Conservation (phyloP, 2,329 filamentous ascomycete species). For the Trichocomaceae sp. region DNA sequence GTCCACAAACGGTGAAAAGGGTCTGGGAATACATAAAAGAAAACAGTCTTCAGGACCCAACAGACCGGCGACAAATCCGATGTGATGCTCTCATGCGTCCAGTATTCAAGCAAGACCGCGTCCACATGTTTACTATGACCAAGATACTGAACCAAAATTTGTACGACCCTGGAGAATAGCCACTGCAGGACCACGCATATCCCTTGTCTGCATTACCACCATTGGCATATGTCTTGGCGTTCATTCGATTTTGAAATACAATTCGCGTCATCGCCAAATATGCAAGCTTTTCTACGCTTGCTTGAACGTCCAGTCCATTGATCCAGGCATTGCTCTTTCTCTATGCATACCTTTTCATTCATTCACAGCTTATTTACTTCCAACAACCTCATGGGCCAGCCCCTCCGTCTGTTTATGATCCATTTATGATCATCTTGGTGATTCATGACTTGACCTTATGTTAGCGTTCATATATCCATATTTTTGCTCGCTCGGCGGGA, state of each 20-base stretch:
- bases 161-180: slow-evolving; percentile 72
- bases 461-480: slow-evolving; percentile 11
- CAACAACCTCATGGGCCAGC: neutral
- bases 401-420: neutral
- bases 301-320: neutral
- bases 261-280: neutral
- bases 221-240: neutral
- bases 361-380: neutral
- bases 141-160: slow-evolving; percentile 87
- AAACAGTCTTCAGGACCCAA: slow-evolving; percentile 81
- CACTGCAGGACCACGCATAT: too few species aligned
- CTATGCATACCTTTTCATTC: neutral
- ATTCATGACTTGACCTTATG: slow-evolving; percentile 9
- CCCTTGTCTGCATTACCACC: too few species aligned
- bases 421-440: slow-evolving; percentile 7
- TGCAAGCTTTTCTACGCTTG: neutral
- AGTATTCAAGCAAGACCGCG: slow-evolving; percentile 82
- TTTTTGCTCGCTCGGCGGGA: slow-evolving; percentile 9
- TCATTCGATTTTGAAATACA: neutral
- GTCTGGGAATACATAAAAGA: slow-evolving; percentile 93
- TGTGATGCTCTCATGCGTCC: slow-evolving; percentile 89
- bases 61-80: slow-evolving; percentile 82
- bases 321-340: neutral
- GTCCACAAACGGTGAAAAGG: slow-evolving; percentile 91
- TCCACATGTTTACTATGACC: slow-evolving; percentile 99